Conservation (phyloP, 306 rosid species). For the Begonia masoniana region DNA sequence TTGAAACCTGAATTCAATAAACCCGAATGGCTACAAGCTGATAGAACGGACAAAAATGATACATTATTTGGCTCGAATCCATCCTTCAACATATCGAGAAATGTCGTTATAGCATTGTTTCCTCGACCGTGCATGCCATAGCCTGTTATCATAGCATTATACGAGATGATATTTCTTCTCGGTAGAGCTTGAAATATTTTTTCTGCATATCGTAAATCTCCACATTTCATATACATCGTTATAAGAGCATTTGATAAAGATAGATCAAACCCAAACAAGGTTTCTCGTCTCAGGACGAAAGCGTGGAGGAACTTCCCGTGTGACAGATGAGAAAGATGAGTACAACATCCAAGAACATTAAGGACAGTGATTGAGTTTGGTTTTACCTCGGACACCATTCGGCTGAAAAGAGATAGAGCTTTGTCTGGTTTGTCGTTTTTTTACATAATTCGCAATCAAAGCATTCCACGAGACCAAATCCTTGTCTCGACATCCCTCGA, state of each 20-base stretch:
- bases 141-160: conserved; percentile 38
- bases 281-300: conserved; percentile 13
- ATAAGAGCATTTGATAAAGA: conserved; percentile 28
- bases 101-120: conserved; percentile 24
- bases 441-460: conserved; percentile 21
- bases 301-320: conserved; percentile 36
- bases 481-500: conserved; percentile 20
- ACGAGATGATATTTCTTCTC: conserved; percentile 23
- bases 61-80: conserved; percentile 23
- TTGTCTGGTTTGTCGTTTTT: conserved; percentile 13
- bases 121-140: conserved; percentile 29
- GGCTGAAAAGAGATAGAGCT: conserved; percentile 25
- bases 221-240: conserved; percentile 33
- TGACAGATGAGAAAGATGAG: conserved; percentile 23
- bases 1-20: conserved; percentile 21
- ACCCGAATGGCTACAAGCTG: conserved; percentile 45
- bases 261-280: conserved; percentile 6
- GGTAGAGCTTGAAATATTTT: conserved; percentile 17
- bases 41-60: conserved; percentile 28
- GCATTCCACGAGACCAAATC: conserved; percentile 45
- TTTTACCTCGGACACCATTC: conserved; percentile 27
- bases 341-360: conserved; percentile 27
- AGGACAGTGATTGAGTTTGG: conserved; percentile 27
- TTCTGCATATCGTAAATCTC: conserved; percentile 28
- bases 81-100: conserved; percentile 21